Percentiles rank a stretch among this genome's conserved stretches.
Evolutionary conservation across 2,329 filamentous ascomycete genomes (phyloP).

Genomic region (Penicillium sp.): DNA sequence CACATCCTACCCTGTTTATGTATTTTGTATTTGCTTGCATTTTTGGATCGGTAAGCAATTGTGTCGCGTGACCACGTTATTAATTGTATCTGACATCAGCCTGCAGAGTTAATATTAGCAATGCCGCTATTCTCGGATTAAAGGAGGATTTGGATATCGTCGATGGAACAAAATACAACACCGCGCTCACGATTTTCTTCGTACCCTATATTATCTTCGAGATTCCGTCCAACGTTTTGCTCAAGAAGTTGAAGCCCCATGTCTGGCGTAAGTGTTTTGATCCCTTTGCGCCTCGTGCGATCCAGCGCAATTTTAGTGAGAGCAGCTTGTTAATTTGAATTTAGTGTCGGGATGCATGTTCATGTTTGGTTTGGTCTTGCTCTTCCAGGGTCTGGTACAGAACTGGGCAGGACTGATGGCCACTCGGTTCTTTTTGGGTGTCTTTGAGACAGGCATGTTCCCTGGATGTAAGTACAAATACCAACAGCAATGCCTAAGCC

Average conservation of each 20-base stretch:
- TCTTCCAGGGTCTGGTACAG: conserved; percentile 72
- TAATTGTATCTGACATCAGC: conserved; percentile 7
- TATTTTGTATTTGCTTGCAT: conserved; percentile 68
- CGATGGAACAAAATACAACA: conserved; percentile 63
- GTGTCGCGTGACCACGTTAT: background rate
- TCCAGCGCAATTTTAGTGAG: background rate
- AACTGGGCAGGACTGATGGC: conserved; percentile 75
- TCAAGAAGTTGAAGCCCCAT: conserved; percentile 66
- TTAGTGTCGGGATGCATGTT: conserved; percentile 76
- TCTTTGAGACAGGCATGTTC: conserved; percentile 70
- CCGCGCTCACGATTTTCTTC: conserved; percentile 76
- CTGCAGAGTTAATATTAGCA: conserved; percentile 71
- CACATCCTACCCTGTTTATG: conserved; percentile 70
- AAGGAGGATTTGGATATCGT: conserved; percentile 60
- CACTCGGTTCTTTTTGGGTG: conserved; percentile 81
- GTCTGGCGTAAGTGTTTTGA: conserved; percentile 55
- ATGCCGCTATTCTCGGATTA: conserved; percentile 68
- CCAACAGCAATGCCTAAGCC: conserved; percentile 7
- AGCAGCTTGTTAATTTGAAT: background rate
- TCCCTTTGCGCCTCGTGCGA: background rate
- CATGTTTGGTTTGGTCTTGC: conserved; percentile 71
- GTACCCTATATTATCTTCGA: conserved; percentile 66
- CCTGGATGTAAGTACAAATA: conserved; percentile 57
- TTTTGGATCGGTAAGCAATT: conserved; percentile 54
- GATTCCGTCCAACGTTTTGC: conserved; percentile 69